Base-by-base conservation (phyloP, 768 basidiomycete species). In the Boletus patriciae region DNA sequence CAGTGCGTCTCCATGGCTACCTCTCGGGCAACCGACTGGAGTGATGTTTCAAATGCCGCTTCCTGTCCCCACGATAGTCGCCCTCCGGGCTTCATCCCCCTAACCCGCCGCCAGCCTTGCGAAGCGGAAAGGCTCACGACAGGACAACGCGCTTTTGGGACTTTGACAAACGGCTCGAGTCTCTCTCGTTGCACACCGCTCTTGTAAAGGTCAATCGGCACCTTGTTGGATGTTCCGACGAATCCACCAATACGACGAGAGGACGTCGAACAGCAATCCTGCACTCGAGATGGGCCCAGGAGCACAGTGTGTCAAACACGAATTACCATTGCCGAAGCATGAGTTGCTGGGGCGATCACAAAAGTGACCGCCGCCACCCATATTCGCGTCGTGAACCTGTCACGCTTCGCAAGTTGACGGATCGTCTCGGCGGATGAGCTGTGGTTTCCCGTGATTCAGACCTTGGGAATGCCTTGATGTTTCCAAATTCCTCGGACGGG, bases 201-300 rank as follows among this genome's bases (percentile, higher is more conserved):
- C 63, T 76, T 75, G 70, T 83, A 84, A 16, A 83, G 70, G 54
- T 84, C 83, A 59, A 80, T 78, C 1, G 78, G 77, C 11, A 83
- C 76, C 52, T 79, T 78, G 65, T 83, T 84, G 42, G 80, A 78
- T 23, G 71, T 76, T 31, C 76, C 75, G 27, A 78, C 75, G 27
- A 78, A 87, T 75, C 6, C 83, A 74, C 84, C 83, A 85, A 63
- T 80, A 85, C 82, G 81, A 85, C 13, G 80, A 78, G 16, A 85
- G 66, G 6, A 85, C 81, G 55, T 80, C 77, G 8, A 77, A 76
- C 6, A 80, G 70, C 1, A 81, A 70, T 8, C 75, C 75, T 1
- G 84, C 83, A 33, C 82, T 82, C 0, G 83, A 83, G 1, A 84
- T 80, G n/a, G n/a, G 64, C 84, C 83, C 7, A 84, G 77, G 6